These are phyloP conservation scores for Fagopyrum esculentum DNA, from an alignment of 148 eudicot species.

Conservation along the genomic window DNA sequence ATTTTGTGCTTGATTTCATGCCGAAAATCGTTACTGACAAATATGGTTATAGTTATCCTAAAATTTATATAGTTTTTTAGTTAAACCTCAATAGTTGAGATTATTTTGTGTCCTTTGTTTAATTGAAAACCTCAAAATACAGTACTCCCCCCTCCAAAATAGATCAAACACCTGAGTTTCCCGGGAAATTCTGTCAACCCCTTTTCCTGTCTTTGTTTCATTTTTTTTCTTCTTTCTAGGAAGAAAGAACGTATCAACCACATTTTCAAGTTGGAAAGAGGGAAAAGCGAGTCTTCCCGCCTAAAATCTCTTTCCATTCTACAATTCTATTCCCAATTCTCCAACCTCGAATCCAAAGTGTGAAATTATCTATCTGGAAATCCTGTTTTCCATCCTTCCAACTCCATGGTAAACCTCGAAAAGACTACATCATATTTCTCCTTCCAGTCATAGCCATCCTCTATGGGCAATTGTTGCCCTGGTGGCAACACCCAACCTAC, in stretches of 20 bases:
- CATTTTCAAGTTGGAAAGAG: neutral
- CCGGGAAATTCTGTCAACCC: constrained; percentile 32
- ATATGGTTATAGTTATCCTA: no score
- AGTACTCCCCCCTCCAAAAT: neutral
- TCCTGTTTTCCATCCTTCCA: neutral
- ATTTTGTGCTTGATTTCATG: no score
- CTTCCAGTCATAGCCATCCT: constrained; percentile 5
- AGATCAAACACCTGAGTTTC: constrained; percentile 8
- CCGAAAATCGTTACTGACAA: no score
- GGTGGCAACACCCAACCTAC: constrained; percentile 15
- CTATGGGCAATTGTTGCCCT: constrained; percentile 51
- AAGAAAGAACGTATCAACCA: constrained; percentile 9
- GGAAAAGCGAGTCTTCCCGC: neutral
- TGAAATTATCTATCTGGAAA: neutral
- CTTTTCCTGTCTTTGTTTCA: neutral
- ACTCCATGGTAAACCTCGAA: neutral
- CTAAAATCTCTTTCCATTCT: constrained; percentile 1
- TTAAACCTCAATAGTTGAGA: no score
- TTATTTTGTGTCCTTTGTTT: no score
- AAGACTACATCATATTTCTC: neutral
- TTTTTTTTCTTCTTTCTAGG: neutral
- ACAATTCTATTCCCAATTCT: neutral
- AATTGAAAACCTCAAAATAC: no score
- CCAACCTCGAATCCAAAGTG: neutral
- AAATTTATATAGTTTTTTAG: no score